These are phyloP conservation scores for Karstenula rhodostoma DNA, from an alignment of 2,329 filamentous ascomycete species.

Conservation along the genomic window DNA sequence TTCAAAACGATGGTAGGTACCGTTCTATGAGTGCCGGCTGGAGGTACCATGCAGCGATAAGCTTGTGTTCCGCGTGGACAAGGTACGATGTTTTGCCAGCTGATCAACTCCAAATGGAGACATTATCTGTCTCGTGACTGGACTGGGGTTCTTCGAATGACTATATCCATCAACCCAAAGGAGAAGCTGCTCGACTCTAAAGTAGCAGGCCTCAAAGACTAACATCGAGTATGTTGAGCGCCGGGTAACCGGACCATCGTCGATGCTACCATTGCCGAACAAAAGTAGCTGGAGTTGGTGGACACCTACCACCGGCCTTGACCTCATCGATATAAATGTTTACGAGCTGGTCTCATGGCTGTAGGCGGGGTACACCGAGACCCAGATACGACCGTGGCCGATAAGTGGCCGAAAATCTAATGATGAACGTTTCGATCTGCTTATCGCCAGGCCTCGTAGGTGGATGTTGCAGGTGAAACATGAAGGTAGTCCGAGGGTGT, in stretches of 20 bases:
- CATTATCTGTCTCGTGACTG: background rate
- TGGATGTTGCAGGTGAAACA: background rate
- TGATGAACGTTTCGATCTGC: background rate
- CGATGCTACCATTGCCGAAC: background rate
- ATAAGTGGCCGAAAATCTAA: background rate
- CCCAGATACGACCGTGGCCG: background rate
- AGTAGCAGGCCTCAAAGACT: background rate
- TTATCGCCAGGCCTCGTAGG: background rate
- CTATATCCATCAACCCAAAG: background rate
- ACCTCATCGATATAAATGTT: background rate
- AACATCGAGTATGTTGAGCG: background rate
- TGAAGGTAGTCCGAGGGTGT: background rate
- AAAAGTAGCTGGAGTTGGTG: background rate
- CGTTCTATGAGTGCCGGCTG: background rate
- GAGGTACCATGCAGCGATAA: constrained; percentile 1
- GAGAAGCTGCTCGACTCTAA: background rate
- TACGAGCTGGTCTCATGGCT: background rate
- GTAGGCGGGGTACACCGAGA: background rate
- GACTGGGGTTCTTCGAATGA: background rate
- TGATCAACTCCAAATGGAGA: background rate
- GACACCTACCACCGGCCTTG: background rate
- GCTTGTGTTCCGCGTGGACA: background rate
- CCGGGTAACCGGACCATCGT: background rate
- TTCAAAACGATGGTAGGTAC: background rate
- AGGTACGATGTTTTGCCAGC: background rate